Base-by-base conservation (phyloP, 257 asterid genomes). In the Verbascum thapsus region DNA sequence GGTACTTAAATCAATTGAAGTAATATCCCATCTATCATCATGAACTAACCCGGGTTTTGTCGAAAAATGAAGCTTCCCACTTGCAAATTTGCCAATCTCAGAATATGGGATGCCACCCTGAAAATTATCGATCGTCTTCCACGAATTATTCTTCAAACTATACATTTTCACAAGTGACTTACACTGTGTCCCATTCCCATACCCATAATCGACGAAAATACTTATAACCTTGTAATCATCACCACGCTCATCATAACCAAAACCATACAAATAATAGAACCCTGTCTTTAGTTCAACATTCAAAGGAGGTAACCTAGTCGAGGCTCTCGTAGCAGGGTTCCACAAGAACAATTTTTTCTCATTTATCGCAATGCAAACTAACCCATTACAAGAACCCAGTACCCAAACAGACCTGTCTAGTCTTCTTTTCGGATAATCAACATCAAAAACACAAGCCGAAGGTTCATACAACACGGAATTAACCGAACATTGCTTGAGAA, bases 61-160 rank as follows among this genome's bases (percentile, higher is more conserved):
- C 0, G 67, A 19, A 72, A 76, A 82, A 53, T 82, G 92, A 17
- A 85, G 72, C 60, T 73, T 80, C 62, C 89, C 86, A 53, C 62
- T 48, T 1, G 72, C 82, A 62, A 72, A 80, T 57, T 57, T 75
- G 19, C 74, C 76, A 3, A 68, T 57, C 19, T 65, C 74, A 43
- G 64, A 51, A 1, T 62, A 43, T 0, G 80, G 80, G 12, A 68
- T 17, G 3, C 83, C 86, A 10, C 63, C 60, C 34, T 70, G 11
- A 58, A 77, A 80, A 40, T 63, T 73, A 37, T 39, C 74, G 16
- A 47, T 47, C 16, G 1, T 47, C 8, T 18, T 47, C 53, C 53
- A 47, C 15, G 23, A 47, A 47, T 47, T 18, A 47, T 3, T 47
- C 1, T 47, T 47, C 8, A 47, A 47, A 18, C 53, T 47, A 15